Conservation (phyloP, 768 basidiomycete genomes). For the Tulasnella sp. region DNA sequence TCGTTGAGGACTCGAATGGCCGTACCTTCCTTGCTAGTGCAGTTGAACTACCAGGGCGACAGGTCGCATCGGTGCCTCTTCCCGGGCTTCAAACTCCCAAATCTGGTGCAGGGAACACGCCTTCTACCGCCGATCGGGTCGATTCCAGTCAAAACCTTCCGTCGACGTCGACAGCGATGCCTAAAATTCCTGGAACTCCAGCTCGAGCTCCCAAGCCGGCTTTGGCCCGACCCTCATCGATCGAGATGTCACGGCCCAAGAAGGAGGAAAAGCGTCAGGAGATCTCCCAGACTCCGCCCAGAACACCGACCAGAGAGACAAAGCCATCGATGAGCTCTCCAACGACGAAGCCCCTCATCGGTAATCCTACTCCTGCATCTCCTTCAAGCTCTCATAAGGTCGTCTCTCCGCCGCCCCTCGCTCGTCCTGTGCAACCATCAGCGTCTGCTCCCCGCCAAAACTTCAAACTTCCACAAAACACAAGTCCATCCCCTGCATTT, state of each 20-base stretch:
- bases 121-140: background rate
- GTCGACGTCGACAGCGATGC: background rate
- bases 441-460: slow-evolving; percentile 28
- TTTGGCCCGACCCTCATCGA: too few species aligned
- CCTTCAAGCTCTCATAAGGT: background rate
- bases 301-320: background rate
- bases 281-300: background rate
- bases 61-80: too few species aligned
- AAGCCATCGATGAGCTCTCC: background rate
- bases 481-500: slow-evolving; percentile 45
- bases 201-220: background rate
- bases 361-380: background rate
- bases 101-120: background rate
- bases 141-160: background rate
- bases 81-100: background rate
- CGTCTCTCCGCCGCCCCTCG: slow-evolving; percentile 29
- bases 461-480: slow-evolving; percentile 33
- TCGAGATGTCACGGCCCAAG: too few species aligned
- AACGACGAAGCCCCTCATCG: background rate
- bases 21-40: too few species aligned
- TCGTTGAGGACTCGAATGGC: too few species aligned
- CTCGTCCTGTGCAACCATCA: slow-evolving; percentile 40
- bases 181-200: background rate
- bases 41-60: too few species aligned
- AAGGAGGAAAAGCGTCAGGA: too few species aligned